Evolutionary conservation across 208 protist species (phyloP), one percentile per base, ranked within the genome.

Genomic region (Phytomonas francai): DNA sequence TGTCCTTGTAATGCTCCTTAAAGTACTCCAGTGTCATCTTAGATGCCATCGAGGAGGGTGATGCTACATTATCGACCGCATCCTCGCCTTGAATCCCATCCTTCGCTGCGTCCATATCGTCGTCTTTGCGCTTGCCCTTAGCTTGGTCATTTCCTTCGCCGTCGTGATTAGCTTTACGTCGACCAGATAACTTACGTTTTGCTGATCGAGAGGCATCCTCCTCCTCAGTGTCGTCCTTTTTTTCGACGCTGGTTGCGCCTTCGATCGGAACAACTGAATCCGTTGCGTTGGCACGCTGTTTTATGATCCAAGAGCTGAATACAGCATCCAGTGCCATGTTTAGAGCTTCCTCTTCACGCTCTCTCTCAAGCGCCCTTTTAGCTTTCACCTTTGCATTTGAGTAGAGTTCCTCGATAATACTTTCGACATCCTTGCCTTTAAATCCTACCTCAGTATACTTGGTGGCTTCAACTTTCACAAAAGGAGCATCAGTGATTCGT

Each of bases 401-500:
- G 68, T 98, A 96, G 6, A 99, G 80, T 64, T 99, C 97, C 67
- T 95, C 84, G 68, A 98, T 98, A 62, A 98, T 98, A 45, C 81
- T 91, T 70, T 99, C 97, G 22, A 99, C 97, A 71, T 99, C 97
- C 68, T 97, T 95, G 30, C 95, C 95, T 59, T 98, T 97, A 77
- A 98, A 98, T 30, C 92, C 92, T 0, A 97, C 92, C 68, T 98
- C 97, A 2, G 98, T 99, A 80, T 97, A 99, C 84, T 99, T 99
- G 33, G 98, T 99, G 14, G 97, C 97, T 80, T 99, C 97, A 9
- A 99, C 97, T 78, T 99, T 99, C 27, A 99, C 82, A 72, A 99
- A 99, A 3, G 98, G 98, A 0, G 97, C 95, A 60, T 98, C 83
- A 1, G 97, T 94, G 73, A 99, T 88, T 71, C 95, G 97, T 7